phyloP scores from a whole-genome alignment of 2,329 filamentous ascomycete genomes.

The Arthrobotrys conoides region DNA sequence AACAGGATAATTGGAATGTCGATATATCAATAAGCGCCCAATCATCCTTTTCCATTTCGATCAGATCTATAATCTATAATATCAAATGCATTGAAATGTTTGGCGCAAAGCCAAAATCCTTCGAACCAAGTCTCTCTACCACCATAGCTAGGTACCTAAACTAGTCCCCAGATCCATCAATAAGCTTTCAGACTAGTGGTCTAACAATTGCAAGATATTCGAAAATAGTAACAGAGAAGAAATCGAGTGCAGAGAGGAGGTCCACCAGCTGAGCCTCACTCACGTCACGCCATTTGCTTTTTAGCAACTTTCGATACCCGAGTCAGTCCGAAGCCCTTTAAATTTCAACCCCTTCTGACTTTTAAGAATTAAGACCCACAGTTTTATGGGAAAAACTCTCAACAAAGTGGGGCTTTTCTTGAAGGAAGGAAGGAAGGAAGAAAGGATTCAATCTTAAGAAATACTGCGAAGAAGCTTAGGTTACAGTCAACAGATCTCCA shows the following conservation, averaged over 20 bases:
- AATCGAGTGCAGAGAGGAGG: neutral
- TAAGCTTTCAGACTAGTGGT: constrained; percentile 1
- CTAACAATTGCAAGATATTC: constrained; percentile 1
- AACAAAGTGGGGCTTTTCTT: constrained; percentile 1
- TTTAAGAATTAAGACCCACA: constrained; percentile 8
- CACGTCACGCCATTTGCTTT: constrained; percentile 47
- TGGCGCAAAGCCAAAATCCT: constrained; percentile 7
- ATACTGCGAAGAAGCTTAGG: neutral
- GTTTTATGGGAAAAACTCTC: constrained; percentile 10
- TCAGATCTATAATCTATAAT: too few relatives aligned
- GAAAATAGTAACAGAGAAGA: constrained; percentile 43
- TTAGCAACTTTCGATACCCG: constrained; percentile 7
- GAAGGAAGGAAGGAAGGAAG: too few relatives aligned
- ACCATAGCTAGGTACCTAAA: neutral
- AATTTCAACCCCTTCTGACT: neutral
- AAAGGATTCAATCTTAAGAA: neutral
- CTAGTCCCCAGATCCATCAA: neutral
- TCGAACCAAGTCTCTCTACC: neutral
- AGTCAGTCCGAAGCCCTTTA: constrained; percentile 2
- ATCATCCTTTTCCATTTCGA: neutral
- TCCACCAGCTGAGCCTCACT: constrained; percentile 23
- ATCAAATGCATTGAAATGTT: too few relatives aligned
- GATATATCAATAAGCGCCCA: neutral
- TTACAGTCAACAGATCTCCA: constrained; percentile 14
- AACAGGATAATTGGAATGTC: too few relatives aligned